These are phyloP conservation scores for Schizothecium vesticola DNA, from an alignment of 495 filamentous ascomycete genomes.

Conservation along the genomic window DNA sequence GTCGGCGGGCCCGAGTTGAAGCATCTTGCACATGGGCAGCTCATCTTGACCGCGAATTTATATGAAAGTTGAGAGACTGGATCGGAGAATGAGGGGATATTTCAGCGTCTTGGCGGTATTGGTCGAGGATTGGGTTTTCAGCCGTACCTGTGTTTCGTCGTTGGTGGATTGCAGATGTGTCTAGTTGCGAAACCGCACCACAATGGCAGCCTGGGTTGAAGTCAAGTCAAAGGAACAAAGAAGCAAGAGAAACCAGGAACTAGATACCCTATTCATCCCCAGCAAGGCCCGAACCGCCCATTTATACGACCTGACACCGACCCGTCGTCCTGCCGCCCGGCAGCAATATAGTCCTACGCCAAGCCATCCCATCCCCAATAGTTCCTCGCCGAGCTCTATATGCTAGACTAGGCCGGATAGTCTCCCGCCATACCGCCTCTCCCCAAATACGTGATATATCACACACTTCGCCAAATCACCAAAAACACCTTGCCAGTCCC, in stretches of 20 bases:
- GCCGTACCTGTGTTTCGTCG: neutral
- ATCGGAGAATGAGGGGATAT: neutral
- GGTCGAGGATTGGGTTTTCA: neutral
- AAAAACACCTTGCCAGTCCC: neutral
- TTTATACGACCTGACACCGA: neutral
- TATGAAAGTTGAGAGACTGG: neutral
- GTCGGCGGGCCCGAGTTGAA: constrained; percentile 9
- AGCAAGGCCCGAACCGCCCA: neutral
- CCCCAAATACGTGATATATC: neutral
- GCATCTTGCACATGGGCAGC: constrained; percentile 25
- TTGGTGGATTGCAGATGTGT: neutral
- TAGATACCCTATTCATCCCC: neutral
- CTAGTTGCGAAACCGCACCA: neutral
- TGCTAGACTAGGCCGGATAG: neutral
- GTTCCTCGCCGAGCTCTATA: neutral
- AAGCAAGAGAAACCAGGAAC: neutral
- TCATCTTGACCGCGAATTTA: neutral
- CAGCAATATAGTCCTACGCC: neutral
- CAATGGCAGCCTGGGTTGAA: neutral
- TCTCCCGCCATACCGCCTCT: neutral
- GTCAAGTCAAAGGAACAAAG: neutral
- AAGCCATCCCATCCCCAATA: neutral
- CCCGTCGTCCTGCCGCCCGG: neutral
- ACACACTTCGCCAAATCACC: neutral
- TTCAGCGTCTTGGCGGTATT: neutral